phyloP scores from a whole-genome alignment of 768 basidiomycete genomes.

The Tubosaeta brunneosetosa region DNA sequence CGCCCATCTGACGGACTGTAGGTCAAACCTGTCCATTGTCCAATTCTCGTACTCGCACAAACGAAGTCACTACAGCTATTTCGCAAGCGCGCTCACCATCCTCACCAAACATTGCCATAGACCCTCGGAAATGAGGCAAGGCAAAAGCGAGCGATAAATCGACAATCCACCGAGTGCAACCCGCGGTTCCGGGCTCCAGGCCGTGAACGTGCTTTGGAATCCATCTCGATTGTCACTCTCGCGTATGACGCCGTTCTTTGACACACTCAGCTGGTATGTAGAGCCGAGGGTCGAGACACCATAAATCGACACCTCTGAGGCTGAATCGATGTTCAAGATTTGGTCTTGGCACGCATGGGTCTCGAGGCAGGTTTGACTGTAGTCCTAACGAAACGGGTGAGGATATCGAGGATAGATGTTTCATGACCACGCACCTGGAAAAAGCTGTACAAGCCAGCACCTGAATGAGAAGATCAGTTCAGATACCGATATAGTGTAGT shows the following conservation, averaged over 20 bases:
- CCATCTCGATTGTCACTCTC: slow-evolving; percentile 35
- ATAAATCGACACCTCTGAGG: slow-evolving; percentile 32
- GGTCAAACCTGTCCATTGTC: neutral
- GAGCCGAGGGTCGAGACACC: slow-evolving; percentile 40
- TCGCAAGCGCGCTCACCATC: neutral
- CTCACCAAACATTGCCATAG: neutral
- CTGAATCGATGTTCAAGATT: slow-evolving; percentile 35
- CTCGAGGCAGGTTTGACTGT: slow-evolving; percentile 45
- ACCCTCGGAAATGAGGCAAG: neutral
- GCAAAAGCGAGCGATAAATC: neutral
- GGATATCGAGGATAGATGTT: neutral
- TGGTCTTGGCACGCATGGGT: slow-evolving; percentile 46
- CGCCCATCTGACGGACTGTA: neutral
- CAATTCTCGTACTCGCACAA: neutral
- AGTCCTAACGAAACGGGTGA: slow-evolving; percentile 37
- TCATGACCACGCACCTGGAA: slow-evolving; percentile 30
- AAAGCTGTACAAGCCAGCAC: slow-evolving; percentile 45
- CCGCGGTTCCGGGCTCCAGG: slow-evolving; percentile 9
- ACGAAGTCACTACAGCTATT: neutral
- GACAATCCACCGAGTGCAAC: neutral
- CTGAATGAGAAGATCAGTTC: slow-evolving; percentile 10
- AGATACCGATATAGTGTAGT: neutral
- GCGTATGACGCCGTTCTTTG: slow-evolving; percentile 28
- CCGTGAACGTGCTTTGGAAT: slow-evolving; percentile 33
- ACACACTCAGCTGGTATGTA: slow-evolving; percentile 37